Evolutionary conservation across 108 stramenopile species (phyloP).

Genomic region (Bacterosira constricta): DNA sequence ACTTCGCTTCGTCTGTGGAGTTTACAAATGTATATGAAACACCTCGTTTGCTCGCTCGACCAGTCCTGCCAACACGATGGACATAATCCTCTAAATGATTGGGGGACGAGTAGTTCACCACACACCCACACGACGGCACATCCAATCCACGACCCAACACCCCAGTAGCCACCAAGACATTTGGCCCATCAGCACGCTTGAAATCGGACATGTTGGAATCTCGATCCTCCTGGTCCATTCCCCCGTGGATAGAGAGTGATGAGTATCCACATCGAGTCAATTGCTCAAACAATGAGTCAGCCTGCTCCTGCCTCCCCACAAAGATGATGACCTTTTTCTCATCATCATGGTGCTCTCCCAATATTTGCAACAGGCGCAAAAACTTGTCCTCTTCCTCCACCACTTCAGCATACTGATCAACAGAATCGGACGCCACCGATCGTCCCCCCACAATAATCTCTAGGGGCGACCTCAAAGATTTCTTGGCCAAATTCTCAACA

Average conservation of each 20-base stretch:
- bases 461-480: constrained; percentile 87
- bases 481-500: constrained; percentile 92
- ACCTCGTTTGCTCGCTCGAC: constrained; percentile 93
- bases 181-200: constrained; percentile 84
- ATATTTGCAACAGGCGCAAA: constrained; percentile 93
- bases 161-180: constrained; percentile 92
- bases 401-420: constrained; percentile 93
- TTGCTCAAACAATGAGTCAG: constrained; percentile 94
- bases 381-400: constrained; percentile 97
- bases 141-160: constrained; percentile 97
- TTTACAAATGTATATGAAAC: constrained; percentile 97
- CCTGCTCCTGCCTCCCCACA: constrained; percentile 95
- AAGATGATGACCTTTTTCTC: constrained; percentile 96
- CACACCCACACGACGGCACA: constrained; percentile 89
- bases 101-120: constrained; percentile 97
- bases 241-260: constrained; percentile 96
- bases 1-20: constrained; percentile 92
- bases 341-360: constrained; percentile 95
- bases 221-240: constrained; percentile 99
- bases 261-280: constrained; percentile 93
- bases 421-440: constrained; percentile 92
- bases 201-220: constrained; percentile 99
- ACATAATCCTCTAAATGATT: constrained; percentile 99
- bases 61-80: constrained; percentile 97
- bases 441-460: constrained; percentile 98